Conservation (phyloP, 2,329 filamentous ascomycete genomes). For the Pyricularia grisea region DNA sequence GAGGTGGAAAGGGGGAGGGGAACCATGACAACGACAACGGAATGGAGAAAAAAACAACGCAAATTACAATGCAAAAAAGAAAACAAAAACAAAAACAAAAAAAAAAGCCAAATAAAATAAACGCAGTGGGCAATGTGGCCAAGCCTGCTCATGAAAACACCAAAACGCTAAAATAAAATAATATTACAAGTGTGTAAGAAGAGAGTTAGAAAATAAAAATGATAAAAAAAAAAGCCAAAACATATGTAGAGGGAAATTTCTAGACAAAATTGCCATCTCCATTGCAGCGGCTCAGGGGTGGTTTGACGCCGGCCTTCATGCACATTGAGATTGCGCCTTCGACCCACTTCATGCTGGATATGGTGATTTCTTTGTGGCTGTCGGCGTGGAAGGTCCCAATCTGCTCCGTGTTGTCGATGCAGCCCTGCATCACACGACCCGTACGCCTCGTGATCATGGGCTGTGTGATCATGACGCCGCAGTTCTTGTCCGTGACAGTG, state of each 20-base stretch:
- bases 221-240: background rate
- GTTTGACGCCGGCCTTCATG: background rate
- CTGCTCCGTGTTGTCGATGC: background rate
- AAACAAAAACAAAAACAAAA: too few species aligned
- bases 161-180: background rate
- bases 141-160: background rate
- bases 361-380: constrained; percentile 2
- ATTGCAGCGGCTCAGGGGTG: constrained; percentile 3
- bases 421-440: background rate
- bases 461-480: background rate
- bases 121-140: background rate
- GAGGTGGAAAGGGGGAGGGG: too few species aligned
- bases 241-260: background rate
- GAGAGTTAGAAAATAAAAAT: background rate
- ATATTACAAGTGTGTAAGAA: background rate
- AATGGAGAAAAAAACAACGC: too few species aligned
- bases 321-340: constrained; percentile 5
- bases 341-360: constrained; percentile 2
- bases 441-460: background rate
- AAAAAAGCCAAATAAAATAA: too few species aligned
- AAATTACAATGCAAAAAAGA: too few species aligned
- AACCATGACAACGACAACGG: too few species aligned
- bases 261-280: constrained; percentile 4
- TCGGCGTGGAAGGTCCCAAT: background rate
- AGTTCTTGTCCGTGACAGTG: background rate